Evolutionary conservation across 768 basidiomycete species (phyloP), one percentile per base, ranked within the genome.

Genomic region (Crucibulum laeve): DNA sequence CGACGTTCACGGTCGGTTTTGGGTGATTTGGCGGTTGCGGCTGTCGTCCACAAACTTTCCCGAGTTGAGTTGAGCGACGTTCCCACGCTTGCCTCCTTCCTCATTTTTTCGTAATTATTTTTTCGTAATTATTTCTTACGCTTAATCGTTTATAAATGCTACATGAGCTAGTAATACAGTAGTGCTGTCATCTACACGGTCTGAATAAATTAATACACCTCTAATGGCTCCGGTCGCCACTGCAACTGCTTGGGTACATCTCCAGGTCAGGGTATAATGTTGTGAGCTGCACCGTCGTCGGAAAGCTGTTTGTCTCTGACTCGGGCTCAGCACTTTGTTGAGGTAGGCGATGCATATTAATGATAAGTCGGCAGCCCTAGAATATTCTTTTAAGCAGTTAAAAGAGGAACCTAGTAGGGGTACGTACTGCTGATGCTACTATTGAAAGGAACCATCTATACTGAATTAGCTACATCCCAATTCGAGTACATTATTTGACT

Each of bases 1-100:
- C 68, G 70, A 72, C 68, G 70, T 65, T 64, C 63, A 67, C 68
- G 61, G 62, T 61, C 61, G 60, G 53, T 64, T 63, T 66, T 60
- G 54, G 56, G 50, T 47, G 59, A 53, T 65, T 55, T 59, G 62
- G 62, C 57, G 55, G 59, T 61, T 54, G 57, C 57, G 53, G 56
- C 57, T 51, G 56, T 47, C 55, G 54, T 56, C 54, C 17, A 54
- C 57, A 60, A 62, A 59, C 54, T 58, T 60, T 61, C 58, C 58
- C 59, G 46, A 52, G 53, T 53, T 59, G 47, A 53, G 54, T 45
- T 45, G 38, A 43, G 19, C 10, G 42, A 35, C 5, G 45, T 67
- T 69, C 67, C 64, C 69, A 71, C 69, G 65, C 60, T 50, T 38
- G 10, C 19, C 15, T 5, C 7, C 18, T 10, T 19, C 8, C 35